Evolutionary conservation across 306 rosid species (phyloP).

Genomic region (Pterocarpus santalinus): DNA sequence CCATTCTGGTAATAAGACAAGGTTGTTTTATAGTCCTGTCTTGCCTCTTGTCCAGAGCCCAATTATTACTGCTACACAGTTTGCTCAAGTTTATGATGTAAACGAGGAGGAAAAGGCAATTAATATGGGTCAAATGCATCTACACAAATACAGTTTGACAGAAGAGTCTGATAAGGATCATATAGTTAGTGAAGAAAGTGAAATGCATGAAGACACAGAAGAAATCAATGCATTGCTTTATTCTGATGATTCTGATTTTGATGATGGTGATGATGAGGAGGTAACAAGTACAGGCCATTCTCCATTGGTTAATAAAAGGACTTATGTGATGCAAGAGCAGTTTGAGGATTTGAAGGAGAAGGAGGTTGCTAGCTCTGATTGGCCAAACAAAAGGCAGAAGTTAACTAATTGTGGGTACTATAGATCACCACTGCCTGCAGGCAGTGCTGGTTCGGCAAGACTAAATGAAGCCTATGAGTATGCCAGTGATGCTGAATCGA

Average conservation of each 20-base stretch:
- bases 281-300: constrained; percentile 78
- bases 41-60: constrained; percentile 57
- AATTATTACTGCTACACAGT: constrained; percentile 41
- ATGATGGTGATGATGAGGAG: constrained; percentile 66
- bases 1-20: constrained; percentile 73
- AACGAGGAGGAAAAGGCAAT: constrained; percentile 37
- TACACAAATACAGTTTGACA: constrained; percentile 41
- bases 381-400: constrained; percentile 75
- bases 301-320: constrained; percentile 55
- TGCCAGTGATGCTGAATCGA: constrained; percentile 65
- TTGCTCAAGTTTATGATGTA: constrained; percentile 38
- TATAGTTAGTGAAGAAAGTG: constrained; percentile 61
- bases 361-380: constrained; percentile 60
- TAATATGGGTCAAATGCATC: constrained; percentile 45
- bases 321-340: constrained; percentile 50
- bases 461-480: constrained; percentile 46
- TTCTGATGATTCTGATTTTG: constrained; percentile 65
- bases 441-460: constrained; percentile 56
- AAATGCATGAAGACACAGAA: constrained; percentile 89
- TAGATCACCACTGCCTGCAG: constrained; percentile 48
- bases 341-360: constrained; percentile 55
- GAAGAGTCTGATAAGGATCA: constrained; percentile 59
- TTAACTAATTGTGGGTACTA: constrained; percentile 55
- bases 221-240: constrained; percentile 87
- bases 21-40: constrained; percentile 64